These are phyloP conservation scores for Venturia oleaginea DNA, from an alignment of 2,329 filamentous ascomycete species.

Conservation along the genomic window DNA sequence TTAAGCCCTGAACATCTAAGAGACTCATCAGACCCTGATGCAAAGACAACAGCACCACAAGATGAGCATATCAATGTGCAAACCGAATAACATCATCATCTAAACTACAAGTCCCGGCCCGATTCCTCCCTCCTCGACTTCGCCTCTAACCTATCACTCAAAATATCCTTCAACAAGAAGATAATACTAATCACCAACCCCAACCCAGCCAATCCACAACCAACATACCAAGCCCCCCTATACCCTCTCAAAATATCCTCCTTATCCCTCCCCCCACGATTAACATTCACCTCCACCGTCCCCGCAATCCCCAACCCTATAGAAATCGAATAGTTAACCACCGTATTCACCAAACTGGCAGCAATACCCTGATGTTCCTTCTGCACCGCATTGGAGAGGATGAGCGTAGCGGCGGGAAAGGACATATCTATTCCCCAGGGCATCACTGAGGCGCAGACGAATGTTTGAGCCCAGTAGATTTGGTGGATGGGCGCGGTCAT, in stretches of 20 bases:
- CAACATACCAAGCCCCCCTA: constrained; percentile 31
- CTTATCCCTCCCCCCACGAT: constrained; percentile 22
- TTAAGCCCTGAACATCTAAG: no score
- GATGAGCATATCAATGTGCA: background rate
- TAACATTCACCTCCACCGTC: constrained; percentile 32
- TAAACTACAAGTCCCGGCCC: background rate
- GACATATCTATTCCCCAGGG: constrained; percentile 35
- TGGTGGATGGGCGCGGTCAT: constrained; percentile 32
- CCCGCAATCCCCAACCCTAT: constrained; percentile 35
- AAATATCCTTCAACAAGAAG: constrained; percentile 5
- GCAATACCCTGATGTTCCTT: constrained; percentile 35
- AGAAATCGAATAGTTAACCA: constrained; percentile 36
- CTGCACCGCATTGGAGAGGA: constrained; percentile 29
- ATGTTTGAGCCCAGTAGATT: constrained; percentile 34
- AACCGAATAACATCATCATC: background rate
- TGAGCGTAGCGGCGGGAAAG: constrained; percentile 33
- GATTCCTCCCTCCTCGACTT: background rate
- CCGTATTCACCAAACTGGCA: constrained; percentile 31
- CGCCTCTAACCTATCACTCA: background rate
- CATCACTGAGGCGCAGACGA: constrained; percentile 25
- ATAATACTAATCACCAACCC: constrained; percentile 5
- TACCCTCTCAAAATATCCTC: constrained; percentile 29
- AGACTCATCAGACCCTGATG: no score
- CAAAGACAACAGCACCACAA: background rate
- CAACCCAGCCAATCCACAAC: constrained; percentile 26